Evolutionary conservation across 352 stramenopile genomes (phyloP).

Genomic region (Phytophthora uliginosa): DNA sequence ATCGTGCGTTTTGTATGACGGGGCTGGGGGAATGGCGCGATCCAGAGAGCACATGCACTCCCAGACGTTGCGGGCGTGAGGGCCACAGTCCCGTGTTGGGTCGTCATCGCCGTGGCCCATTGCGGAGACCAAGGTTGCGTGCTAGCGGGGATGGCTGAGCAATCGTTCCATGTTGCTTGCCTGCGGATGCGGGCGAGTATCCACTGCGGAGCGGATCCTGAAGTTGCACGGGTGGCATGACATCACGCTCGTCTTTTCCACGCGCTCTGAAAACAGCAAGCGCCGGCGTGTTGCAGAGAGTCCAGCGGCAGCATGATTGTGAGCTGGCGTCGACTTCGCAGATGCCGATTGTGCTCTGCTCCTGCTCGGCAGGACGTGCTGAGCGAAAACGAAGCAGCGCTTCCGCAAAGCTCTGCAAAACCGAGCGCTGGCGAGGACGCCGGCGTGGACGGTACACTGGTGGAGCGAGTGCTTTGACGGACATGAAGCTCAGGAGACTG

Average conservation of each 20-base stretch:
- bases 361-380: constrained; percentile 29
- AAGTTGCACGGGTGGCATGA: constrained; percentile 37
- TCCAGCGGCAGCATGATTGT: constrained; percentile 22
- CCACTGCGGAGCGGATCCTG: constrained; percentile 13
- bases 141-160: not conserved
- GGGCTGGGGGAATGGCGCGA: constrained; percentile 23
- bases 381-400: constrained; percentile 29
- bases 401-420: constrained; percentile 14
- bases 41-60: constrained; percentile 20
- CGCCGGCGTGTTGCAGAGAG: constrained; percentile 12
- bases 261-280: constrained; percentile 12
- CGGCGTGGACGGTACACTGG: not conserved
- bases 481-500: not conserved
- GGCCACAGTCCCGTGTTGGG: constrained; percentile 8
- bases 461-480: not conserved
- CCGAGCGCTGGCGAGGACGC: not conserved
- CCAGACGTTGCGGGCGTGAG: not conserved
- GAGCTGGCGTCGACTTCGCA: constrained; percentile 26
- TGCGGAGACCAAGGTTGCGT: constrained; percentile 5
- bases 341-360: constrained; percentile 30
- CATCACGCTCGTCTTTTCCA: constrained; percentile 35
- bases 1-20: constrained; percentile 15
- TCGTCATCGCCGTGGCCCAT: constrained; percentile 4
- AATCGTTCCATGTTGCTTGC: constrained; percentile 6
- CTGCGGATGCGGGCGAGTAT: not conserved